Evolutionary conservation across 805 yeast genomes (phyloP).

Genomic region (Nematodospora valgi): DNA sequence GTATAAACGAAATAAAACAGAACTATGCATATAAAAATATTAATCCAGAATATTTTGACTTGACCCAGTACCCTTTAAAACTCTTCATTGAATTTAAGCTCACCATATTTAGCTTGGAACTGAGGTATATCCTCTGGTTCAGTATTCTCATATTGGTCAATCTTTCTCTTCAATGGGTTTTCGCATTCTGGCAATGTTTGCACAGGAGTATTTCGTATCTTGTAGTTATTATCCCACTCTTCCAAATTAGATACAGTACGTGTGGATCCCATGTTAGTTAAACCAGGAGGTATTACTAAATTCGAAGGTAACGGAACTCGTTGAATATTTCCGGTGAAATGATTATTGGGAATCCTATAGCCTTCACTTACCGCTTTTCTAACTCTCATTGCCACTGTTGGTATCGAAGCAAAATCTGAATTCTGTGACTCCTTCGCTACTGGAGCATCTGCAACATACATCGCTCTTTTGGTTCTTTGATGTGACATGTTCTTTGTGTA

Average conservation of each 20-base stretch:
- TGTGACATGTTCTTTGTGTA: no score
- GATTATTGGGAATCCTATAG: conserved; percentile 27
- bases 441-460: not conserved
- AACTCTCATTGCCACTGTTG: conserved; percentile 67
- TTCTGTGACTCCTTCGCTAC: conserved; percentile 10
- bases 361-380: conserved; percentile 67
- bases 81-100: conserved; percentile 46
- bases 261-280: conserved; percentile 43
- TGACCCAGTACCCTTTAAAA: conserved; percentile 24
- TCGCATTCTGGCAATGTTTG: conserved; percentile 16
- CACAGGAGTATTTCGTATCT: conserved; percentile 11
- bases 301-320: conserved; percentile 42
- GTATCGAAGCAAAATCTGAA: conserved; percentile 38
- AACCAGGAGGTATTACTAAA: conserved; percentile 42
- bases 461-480: not conserved
- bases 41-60: not conserved
- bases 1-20: not conserved
- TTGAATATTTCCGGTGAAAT: conserved; percentile 8
- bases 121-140: conserved; percentile 8
- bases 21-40: not conserved
- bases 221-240: conserved; percentile 34
- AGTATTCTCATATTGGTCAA: conserved; percentile 15
- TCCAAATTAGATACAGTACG: conserved; percentile 36
- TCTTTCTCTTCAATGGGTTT: conserved; percentile 21
- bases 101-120: conserved; percentile 38